Base-by-base conservation (phyloP, 2,329 filamentous ascomycete genomes). In the Elsinoe arachidis region DNA sequence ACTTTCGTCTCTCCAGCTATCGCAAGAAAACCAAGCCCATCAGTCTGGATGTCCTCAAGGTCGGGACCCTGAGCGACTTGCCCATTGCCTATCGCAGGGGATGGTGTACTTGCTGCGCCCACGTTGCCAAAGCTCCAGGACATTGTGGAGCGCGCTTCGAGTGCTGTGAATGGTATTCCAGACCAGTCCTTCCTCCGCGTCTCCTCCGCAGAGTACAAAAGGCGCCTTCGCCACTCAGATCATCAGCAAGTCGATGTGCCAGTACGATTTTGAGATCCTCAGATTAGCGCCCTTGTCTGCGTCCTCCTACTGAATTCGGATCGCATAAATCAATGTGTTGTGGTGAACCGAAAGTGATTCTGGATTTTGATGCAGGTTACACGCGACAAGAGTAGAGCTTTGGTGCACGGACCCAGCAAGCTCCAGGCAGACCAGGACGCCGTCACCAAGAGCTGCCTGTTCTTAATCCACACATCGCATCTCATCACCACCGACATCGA, bases 1-100 rank as follows among this genome's bases (percentile, higher is more conserved):
- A 97, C 74, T 72, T 92, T 96, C 59, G 86, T 82, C 66, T 95
- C 89, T 66, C 88, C 86, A 57, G 85, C 83, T 44, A 95, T 74
- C 54, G 87, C 82, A 63, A 87, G 81, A 72, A 99, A 97, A 4
- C 89, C 90, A 51, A 99, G 76, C 63, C 65, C 88, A 78, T 96
- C 89, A 63, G 90, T 92, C 70, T 86, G 82, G 64, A 96, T 87
- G 63, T 90, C 85, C 63, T 84, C 78, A 56, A 96, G 78, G 66
- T 90, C 84, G 52, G 82, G 78, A 41, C 87, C 88, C 61, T 73
- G 68, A 68, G 80, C 76, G 54, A 72, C 70, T 61, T 69, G 69
- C 39, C 21, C 39, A n/a, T 41, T 10, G 6, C 39, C 39, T 56
- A 67, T 67, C 56, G 72, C 76, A 60, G 70, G 69, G 59, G 70